Evolutionary conservation across 2,329 filamentous ascomycete genomes (phyloP).

Genomic region (Claviceps sorghi): DNA sequence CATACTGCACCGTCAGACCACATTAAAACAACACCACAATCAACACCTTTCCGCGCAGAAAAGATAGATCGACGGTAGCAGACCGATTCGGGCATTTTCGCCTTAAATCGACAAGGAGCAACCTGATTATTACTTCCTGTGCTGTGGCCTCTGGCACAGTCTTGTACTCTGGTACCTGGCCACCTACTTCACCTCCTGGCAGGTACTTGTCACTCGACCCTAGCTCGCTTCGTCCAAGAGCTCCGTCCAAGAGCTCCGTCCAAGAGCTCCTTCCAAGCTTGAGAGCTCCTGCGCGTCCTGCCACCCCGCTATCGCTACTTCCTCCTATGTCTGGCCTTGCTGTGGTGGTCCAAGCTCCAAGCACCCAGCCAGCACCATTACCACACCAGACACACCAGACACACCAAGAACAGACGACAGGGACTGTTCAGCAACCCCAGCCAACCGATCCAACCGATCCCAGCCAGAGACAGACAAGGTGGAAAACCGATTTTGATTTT

Average conservation of each 20-base stretch:
- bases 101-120: no score
- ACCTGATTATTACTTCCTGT: not conserved
- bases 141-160: not conserved
- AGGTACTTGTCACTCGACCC: not conserved
- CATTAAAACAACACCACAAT: not conserved
- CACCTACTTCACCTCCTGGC: no score
- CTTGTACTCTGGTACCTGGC: not conserved
- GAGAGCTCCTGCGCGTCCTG: not conserved
- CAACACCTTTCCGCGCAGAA: not conserved
- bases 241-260: not conserved
- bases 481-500: not conserved
- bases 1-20: no score
- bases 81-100: not conserved
- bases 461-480: not conserved
- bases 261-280: not conserved
- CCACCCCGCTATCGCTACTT: not conserved
- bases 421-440: not conserved
- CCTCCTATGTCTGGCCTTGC: not conserved
- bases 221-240: not conserved
- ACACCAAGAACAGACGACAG: not conserved
- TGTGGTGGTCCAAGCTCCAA: conserved; percentile 1
- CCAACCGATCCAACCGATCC: not conserved
- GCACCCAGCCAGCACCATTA: not conserved
- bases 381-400: not conserved
- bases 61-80: not conserved